Percentiles rank a stretch among this genome's conserved stretches.
Evolutionary conservation across 495 filamentous ascomycete genomes (phyloP).

Genomic region (Penicillium coffeae): DNA sequence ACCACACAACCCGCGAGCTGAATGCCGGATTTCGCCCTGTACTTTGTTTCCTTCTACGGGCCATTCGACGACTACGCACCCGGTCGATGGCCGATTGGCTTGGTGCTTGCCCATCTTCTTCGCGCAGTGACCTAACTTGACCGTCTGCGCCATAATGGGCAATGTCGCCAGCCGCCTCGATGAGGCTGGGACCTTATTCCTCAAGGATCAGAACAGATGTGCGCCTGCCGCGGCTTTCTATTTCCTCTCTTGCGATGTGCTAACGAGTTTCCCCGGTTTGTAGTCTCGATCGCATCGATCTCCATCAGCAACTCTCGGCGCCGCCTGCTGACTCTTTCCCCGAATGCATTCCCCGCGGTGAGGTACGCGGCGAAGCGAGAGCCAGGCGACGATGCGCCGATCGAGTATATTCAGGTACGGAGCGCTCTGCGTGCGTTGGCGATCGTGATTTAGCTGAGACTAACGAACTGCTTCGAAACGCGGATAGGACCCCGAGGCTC

Average conservation of each 20-base stretch:
- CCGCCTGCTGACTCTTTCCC: conserved; percentile 72
- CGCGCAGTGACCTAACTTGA: conserved; percentile 29
- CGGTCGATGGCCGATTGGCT: conserved; percentile 37
- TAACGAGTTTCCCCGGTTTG: not conserved
- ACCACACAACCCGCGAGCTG: conserved; percentile 12
- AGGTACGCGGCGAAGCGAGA: conserved; percentile 75
- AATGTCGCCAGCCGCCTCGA: conserved; percentile 89
- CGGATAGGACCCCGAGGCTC: conserved; percentile 72
- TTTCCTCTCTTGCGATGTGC: not conserved
- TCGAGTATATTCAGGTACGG: conserved; percentile 88
- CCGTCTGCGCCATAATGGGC: conserved; percentile 61
- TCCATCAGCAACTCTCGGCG: conserved; percentile 72
- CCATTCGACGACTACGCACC: conserved; percentile 27
- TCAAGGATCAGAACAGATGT: conserved; percentile 91
- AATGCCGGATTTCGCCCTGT: conserved; percentile 20
- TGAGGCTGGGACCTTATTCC: conserved; percentile 74
- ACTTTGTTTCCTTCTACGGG: conserved; percentile 11
- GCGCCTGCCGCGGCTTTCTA: conserved; percentile 15
- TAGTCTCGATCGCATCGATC: conserved; percentile 83
- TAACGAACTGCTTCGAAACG: conserved; percentile 1
- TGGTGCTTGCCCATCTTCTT: conserved; percentile 29
- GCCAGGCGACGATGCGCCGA: conserved; percentile 63
- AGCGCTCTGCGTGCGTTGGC: conserved; percentile 4
- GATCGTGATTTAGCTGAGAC: not conserved
- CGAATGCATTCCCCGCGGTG: conserved; percentile 85